Conservation (phyloP, 306 rosid species). For the Begonia peltatifolia region DNA sequence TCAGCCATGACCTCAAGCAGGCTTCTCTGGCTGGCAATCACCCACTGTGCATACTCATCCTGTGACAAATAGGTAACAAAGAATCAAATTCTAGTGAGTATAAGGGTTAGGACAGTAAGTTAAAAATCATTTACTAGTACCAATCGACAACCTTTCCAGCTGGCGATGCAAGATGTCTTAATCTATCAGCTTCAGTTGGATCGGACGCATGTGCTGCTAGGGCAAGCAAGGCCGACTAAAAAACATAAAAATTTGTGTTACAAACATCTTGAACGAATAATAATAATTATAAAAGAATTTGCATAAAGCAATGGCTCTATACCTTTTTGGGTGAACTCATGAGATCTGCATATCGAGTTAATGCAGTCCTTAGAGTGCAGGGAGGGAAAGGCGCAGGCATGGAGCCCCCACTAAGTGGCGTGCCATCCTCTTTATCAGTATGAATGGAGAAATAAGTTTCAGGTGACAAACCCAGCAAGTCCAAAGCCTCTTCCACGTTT, state of each 20-base stretch:
- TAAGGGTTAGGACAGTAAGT: not conserved
- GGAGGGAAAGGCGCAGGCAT: slow-evolving; percentile 89
- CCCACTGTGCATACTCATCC: slow-evolving; percentile 97
- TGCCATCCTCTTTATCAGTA: slow-evolving; percentile 72
- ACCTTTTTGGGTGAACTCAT: slow-evolving; percentile 91
- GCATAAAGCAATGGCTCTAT: slow-evolving; percentile 5
- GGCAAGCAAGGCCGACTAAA: slow-evolving; percentile 69
- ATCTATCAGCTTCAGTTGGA: slow-evolving; percentile 67
- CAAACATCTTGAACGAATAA: slow-evolving; percentile 2
- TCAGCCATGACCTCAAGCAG: slow-evolving; percentile 91
- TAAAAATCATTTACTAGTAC: not conserved
- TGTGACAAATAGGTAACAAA: slow-evolving; percentile 11
- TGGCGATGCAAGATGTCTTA: slow-evolving; percentile 71
- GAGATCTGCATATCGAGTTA: slow-evolving; percentile 74
- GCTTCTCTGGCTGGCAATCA: slow-evolving; percentile 81
- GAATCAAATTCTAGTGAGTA: slow-evolving; percentile 8
- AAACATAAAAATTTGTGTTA: slow-evolving; percentile 4
- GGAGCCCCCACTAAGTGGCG: slow-evolving; percentile 55
- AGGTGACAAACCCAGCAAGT: slow-evolving; percentile 53
- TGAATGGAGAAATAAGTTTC: slow-evolving; percentile 62
- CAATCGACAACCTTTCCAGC: slow-evolving; percentile 61
- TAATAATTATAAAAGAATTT: not conserved
- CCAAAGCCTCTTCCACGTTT: slow-evolving; percentile 71
- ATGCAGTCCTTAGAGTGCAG: slow-evolving; percentile 52
- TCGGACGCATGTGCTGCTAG: slow-evolving; percentile 83